Evolutionary conservation across 2,329 filamentous ascomycete species (phyloP), one percentile per base, ranked within the genome.

Genomic region (Corynespora cassiicola): DNA sequence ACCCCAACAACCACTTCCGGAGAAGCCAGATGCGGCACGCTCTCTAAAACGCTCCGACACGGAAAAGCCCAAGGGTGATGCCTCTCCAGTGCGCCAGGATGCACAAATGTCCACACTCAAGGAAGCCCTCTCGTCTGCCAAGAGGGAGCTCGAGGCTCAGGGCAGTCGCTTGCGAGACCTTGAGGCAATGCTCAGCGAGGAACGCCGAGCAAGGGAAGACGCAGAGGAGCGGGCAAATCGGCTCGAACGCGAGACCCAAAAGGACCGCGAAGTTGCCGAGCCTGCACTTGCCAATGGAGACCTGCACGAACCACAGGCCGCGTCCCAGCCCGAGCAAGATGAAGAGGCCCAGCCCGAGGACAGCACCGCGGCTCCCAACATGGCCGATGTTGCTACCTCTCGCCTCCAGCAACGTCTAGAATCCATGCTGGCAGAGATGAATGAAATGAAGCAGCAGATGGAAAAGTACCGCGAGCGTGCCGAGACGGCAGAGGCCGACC

Each of bases 1-100:
- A 17, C 92, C 92, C 18, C 90, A 95, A 54, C 91, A 95, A 55
- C 92, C 92, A 10, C 75, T 97, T 5, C 92, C 92, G 1, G 91
- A 96, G 63, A 96, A 96, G 66, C 92, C 92, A 0, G 90, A 95
- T 67, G 82, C 79, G 11, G 50, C 77, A 72, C 56, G 72, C 0
- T 82, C 88, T 1, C 69, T 96, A 19, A 90, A 88, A 62, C 81
- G 90, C 38, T 79, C 78, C 4, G 84, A 88, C 17, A 91, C 87
- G 0, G 90, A 95, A 50, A 83, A 86, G 39, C 79, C 86, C 7
- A 88, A 85, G 20, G 70, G 73, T 12, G 79, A 70, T 53, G 71
- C 73, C 3, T 87, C 84, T 0, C 83, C 84, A 1, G 74, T 81
- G 22, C 78, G 82, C 8, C 76, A 57, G 46, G 82, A 86, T 51